These are phyloP conservation scores for Ogataea polymorpha DNA, from an alignment of 805 yeast species.

Conservation along the genomic window DNA sequence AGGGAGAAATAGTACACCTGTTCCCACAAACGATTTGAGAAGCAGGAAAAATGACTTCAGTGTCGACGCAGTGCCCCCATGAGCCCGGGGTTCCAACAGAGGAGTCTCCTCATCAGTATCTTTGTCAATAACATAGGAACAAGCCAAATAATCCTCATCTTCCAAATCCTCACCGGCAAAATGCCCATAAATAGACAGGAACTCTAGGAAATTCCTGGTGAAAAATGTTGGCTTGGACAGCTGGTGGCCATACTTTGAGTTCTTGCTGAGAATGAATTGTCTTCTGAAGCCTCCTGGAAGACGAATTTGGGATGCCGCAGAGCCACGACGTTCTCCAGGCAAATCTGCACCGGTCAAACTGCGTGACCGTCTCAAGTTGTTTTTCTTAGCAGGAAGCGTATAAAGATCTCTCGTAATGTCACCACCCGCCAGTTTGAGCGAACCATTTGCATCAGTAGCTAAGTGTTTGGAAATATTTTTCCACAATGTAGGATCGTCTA, in stretches of 20 bases:
- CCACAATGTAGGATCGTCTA: conserved; percentile 35
- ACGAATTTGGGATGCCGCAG: conserved; percentile 64
- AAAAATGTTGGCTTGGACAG: conserved; percentile 43
- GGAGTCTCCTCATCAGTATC: conserved; percentile 39
- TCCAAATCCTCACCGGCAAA: conserved; percentile 83
- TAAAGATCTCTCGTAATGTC: conserved; percentile 51
- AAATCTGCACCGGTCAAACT: conserved; percentile 30
- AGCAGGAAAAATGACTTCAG: conserved; percentile 67
- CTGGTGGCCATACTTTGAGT: conserved; percentile 28
- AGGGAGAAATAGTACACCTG: conserved; percentile 71
- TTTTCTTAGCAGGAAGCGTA: conserved; percentile 22
- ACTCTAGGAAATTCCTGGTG: conserved; percentile 73
- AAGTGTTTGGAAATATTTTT: conserved; percentile 37
- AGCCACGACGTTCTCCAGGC: conserved; percentile 46
- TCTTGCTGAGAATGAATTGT: conserved; percentile 48
- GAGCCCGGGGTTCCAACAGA: conserved; percentile 9
- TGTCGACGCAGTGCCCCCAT: conserved; percentile 67
- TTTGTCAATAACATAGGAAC: conserved; percentile 35
- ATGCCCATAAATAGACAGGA: conserved; percentile 76
- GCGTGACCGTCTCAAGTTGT: conserved; percentile 24
- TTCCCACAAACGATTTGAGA: conserved; percentile 73
- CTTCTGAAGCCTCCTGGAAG: conserved; percentile 85
- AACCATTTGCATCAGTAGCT: conserved; percentile 30
- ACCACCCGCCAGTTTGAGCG: conserved; percentile 44
- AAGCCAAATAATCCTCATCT: conserved; percentile 57